Base-by-base conservation (phyloP, 2,329 filamentous ascomycete genomes). In the Paecilomyces niveus region DNA sequence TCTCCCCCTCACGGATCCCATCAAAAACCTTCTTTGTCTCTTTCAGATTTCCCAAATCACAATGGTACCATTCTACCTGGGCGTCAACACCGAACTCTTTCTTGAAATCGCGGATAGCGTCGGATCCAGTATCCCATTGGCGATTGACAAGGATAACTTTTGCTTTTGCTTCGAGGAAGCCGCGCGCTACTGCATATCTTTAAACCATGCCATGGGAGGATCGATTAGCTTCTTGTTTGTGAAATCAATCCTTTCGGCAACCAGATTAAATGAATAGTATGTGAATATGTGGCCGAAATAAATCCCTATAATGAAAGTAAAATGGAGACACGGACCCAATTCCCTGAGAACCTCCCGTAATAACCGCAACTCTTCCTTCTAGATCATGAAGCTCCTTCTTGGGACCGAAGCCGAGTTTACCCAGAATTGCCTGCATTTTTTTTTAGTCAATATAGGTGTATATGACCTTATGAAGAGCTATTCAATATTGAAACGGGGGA, bases 61-160 rank as follows among this genome's bases (percentile, higher is more conserved):
- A 80, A 21, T 68, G 66, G 51, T 70, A 63, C 75, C 77, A 79
- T 45, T 77, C 72, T 26, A 80, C 65, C 3, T 74, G 54, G 0
- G 73, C 70, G 2, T 67, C 61, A 2, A 31, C n/a, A 29, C 62
- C 60, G 18, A 63, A 59, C 49, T 73, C 66, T 32, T 68, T 58
- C 24, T 70, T 71, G 60, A 72, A 68, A n/a, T 63, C 64, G 54
- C 72, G 65, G 31, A 74, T 67, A n/a, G 75, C 70, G 10, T 67
- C 60, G 22, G 62, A 63, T 39, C 75, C 73, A 63, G 81, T 71
- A 61, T 74, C 80, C 58, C 73, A 69, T 31, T 69, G 67, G 31
- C 67, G 65, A 56, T 70, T 72, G 11, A 71, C 63, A 66, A 76
- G 75, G 59, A 75, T 70, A 29, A 76, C 73, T 8, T 67, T 68